phyloP scores from a whole-genome alignment of 2,329 filamentous ascomycete genomes.

The Ceratocystis harringtonii region DNA sequence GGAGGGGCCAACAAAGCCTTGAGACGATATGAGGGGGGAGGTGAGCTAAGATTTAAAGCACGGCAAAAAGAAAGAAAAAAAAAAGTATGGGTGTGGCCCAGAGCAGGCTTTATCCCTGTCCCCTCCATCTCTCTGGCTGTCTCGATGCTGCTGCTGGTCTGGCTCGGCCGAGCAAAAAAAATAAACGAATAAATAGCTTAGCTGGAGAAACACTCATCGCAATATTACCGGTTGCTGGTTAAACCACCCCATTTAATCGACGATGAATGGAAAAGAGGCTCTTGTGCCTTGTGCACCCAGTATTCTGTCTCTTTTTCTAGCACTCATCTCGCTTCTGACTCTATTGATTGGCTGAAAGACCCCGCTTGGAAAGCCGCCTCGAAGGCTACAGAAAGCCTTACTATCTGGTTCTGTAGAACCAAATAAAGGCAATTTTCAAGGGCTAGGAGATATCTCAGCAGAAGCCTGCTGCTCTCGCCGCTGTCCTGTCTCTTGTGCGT shows the following conservation, averaged over 20 bases:
- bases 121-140: background rate
- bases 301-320: background rate
- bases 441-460: too few relatives aligned
- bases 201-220: background rate
- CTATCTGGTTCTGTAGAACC: too few relatives aligned
- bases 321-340: background rate
- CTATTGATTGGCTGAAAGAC: background rate
- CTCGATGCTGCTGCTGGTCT: background rate
- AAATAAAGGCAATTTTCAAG: too few relatives aligned
- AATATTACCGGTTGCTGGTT: background rate
- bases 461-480: too few relatives aligned
- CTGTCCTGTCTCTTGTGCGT: too few relatives aligned
- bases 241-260: background rate
- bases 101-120: background rate
- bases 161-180: background rate
- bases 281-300: background rate
- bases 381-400: too few relatives aligned
- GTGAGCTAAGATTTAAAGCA: background rate
- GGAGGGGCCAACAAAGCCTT: too few relatives aligned
- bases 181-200: background rate
- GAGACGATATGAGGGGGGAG: too few relatives aligned
- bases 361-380: too few relatives aligned
- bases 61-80: background rate
- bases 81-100: background rate
- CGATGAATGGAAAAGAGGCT: constrained; percentile 1